Evolutionary conservation across 495 filamentous ascomycete species (phyloP), one percentile per base, ranked within the genome.

Genomic region (Hypoxylon rickii): DNA sequence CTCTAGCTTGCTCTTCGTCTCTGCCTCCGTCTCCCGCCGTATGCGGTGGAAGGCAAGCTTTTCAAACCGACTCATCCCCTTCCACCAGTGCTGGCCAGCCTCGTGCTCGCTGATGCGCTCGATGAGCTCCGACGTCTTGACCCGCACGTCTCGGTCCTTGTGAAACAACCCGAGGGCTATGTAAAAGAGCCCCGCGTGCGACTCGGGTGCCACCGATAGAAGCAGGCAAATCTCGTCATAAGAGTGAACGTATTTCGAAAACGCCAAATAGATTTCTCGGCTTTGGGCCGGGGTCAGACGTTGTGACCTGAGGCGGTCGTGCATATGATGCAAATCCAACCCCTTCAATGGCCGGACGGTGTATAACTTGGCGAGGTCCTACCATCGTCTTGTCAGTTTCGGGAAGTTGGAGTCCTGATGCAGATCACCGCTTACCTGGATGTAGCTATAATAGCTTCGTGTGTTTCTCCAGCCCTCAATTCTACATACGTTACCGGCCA

Each of bases 391-490:
- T 17, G 46, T 58, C 44, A 51, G 45, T 51, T 32, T 31, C 2
- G 3, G 5, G 13, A 54, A 2, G 1, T 33, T 24, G 21, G 18
- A 7, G 33, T 13, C 11, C 41, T 13, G 24, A 34, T 18, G 7
- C 11, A 16, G 21, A n/a, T 3, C 26, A 24, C 45, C 31, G 41
- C 71, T 55, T 71, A 83, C 94, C 74, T 95, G 90, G 57, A 96
- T 92, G 69, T 90, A 97, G 34, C 86, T 89, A 71, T 95, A 96
- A 66, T 97, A 99, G 59, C 89, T 95, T 54, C 94, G 80, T 1
- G 94, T 97, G 45, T 87, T 91, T 47, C 95, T 81, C 94, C 94
- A 99, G 32, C 92, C 94, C 68, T 97, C 95, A 37, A 99, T 96
- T 34, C 94, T 78, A 47, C 87, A 88, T 24, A 95, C 90, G 21